A percentile compares a stretch with the other conserved stretches of the same genome.
Conservation (phyloP, 2,329 filamentous ascomycete genomes). For the Penicillium vulpinum region DNA sequence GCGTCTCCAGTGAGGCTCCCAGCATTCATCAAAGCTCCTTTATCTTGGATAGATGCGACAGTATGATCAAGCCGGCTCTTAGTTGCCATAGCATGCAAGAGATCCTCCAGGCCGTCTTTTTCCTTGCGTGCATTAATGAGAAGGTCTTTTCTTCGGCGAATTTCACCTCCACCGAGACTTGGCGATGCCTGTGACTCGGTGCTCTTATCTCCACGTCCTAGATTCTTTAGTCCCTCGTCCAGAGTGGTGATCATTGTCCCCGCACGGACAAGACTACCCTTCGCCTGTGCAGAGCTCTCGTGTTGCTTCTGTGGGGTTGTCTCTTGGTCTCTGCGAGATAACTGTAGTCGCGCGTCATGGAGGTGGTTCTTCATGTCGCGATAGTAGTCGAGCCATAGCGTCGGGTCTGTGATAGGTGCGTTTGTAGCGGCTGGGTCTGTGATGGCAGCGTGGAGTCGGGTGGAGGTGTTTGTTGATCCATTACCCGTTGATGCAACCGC, state of each 20-base stretch:
- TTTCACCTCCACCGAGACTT: conserved; percentile 60
- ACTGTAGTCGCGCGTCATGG: conserved; percentile 59
- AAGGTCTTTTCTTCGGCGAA: conserved; percentile 59
- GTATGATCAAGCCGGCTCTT: conserved; percentile 49
- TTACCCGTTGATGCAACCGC: conserved; percentile 36
- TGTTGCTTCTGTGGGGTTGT: conserved; percentile 61
- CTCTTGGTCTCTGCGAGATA: conserved; percentile 63
- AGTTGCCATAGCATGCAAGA: conserved; percentile 60
- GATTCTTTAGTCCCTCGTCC: conserved; percentile 55
- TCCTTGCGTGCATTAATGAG: conserved; percentile 60
- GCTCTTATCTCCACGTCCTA: conserved; percentile 30
- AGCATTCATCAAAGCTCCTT: conserved; percentile 43
- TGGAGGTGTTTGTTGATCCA: conserved; percentile 32
- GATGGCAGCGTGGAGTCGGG: conserved; percentile 45
- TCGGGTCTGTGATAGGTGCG: conserved; percentile 51
- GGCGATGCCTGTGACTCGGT: conserved; percentile 49
- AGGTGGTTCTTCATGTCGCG: conserved; percentile 60
- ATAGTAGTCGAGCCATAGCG: conserved; percentile 63
- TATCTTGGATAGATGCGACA: conserved; percentile 50
- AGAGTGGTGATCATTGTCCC: conserved; percentile 56
- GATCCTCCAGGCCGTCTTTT: conserved; percentile 60
- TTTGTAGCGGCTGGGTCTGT: conserved; percentile 39
- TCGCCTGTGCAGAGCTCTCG: conserved; percentile 62
- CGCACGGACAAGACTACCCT: conserved; percentile 59
- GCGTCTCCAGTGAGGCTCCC: conserved; percentile 17